Conservation (phyloP, 2,329 filamentous ascomycete species). For the Emmonsiellopsis sp. region DNA sequence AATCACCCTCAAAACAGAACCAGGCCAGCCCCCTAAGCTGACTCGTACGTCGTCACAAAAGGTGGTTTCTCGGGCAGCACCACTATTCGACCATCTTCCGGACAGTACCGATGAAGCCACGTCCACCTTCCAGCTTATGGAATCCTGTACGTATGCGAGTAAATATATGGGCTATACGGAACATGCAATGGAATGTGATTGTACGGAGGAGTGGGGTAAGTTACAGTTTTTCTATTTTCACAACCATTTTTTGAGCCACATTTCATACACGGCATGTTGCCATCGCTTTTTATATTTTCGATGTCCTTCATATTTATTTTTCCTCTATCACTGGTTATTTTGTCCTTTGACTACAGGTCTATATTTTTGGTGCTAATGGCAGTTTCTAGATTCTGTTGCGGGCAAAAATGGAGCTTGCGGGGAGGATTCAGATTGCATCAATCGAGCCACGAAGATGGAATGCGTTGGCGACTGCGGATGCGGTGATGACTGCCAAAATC, state of each 20-base stretch:
- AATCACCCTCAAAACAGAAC: constrained; percentile 55
- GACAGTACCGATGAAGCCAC: constrained; percentile 71
- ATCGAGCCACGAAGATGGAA: constrained; percentile 96
- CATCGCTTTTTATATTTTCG: not conserved
- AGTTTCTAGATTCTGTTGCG: constrained; percentile 38
- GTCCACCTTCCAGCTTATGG: constrained; percentile 68
- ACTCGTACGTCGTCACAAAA: constrained; percentile 68
- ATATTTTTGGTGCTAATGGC: not conserved
- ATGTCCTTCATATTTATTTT: not conserved
- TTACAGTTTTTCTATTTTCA: constrained; percentile 20
- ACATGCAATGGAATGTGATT: constrained; percentile 91
- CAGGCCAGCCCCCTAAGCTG: constrained; percentile 60
- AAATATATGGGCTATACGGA: constrained; percentile 88
- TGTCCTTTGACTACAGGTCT: too few species aligned
- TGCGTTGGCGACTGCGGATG: constrained; percentile 83
- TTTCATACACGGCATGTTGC: not conserved
- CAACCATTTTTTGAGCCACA: constrained; percentile 2
- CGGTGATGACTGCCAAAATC: constrained; percentile 80
- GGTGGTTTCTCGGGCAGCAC: constrained; percentile 51
- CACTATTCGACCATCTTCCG: constrained; percentile 64
- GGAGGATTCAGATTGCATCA: constrained; percentile 97
- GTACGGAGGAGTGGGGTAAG: constrained; percentile 90
- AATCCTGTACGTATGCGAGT: constrained; percentile 81
- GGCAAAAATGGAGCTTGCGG: constrained; percentile 74
- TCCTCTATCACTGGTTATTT: not conserved